Base-by-base conservation (phyloP, 2,329 filamentous ascomycete species). In the Penicillium thymicola region DNA sequence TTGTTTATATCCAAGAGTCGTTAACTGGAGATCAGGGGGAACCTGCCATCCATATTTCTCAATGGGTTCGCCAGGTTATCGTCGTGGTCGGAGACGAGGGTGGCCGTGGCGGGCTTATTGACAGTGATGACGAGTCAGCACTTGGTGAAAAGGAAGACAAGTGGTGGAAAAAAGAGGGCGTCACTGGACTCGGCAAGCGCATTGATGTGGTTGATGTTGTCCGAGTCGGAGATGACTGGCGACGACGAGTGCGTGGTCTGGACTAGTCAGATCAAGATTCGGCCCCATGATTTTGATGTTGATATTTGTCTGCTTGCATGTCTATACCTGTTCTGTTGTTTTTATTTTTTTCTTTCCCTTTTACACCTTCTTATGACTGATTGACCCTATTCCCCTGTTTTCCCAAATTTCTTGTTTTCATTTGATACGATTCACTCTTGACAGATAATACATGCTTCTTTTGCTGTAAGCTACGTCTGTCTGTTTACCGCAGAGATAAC, bases 1-100 rank as follows among this genome's bases (percentile, higher is more conserved):
- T 93, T 27, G 85, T 97, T 34, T 97, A 97, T 70, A 82, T 97
- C 11, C 89, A 95, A 68, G 90, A 94, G 68, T 90, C 89, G 3
- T 82, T 97, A 27, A 84, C 88, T 43, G 93, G 93, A 7, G 78
- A 84, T 2, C 83, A 89, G 38, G 93, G 93, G 28, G 83, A 85
- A 58, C 80, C 86, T 28, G 85, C 97, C 27, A 86, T 85, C 21
- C 89, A 89, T 54, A 73, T 87, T 52, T 79, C 80, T 30, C 79
- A 78, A 23, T 88, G 85, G 85, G 84, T 87, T 8, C 79, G 83
- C 21, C 82, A 86, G 62, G 70, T 74, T 32, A 81, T 84, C 14
- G 78, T 87, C 5, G 83, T 87, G 2, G 82, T 86, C 18, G 82
- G 81, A 18, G 79, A 79, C 48, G 79, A 79, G 58, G 77, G 74